Evolutionary conservation across 495 filamentous ascomycete species (phyloP), one percentile per base, ranked within the genome.

Genomic region (Trichoderma virens): DNA sequence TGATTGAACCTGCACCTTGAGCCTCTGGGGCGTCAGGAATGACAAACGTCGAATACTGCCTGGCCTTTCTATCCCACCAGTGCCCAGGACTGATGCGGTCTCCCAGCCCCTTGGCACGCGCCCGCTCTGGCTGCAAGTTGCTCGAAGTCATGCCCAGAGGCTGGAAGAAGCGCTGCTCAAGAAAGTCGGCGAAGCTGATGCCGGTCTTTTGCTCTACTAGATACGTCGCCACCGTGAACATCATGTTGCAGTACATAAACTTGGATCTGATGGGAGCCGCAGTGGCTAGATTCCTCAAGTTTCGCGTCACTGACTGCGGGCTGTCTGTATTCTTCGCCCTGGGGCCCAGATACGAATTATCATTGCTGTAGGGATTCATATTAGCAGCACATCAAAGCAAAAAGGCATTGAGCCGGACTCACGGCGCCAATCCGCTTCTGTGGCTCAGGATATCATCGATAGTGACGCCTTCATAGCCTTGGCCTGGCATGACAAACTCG

Each of bases 401-500:
- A 9, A 20, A 47, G 6, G 9, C 43, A 47, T 20, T 2, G 2
- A 25, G 18, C 18, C 18, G 16, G 39, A 47, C 43, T 47, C 0
- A 47, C 43, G 43, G n/a, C 18, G 43, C 43, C 43, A 47, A 20
- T 7, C 43, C 43, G 43, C 18, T 47, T 23, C 18, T 47, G 18
- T 47, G 18, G 18, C 43, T 47, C 18, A 47, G 20, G 9, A 47
- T 47, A 20, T 47, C 43, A 16, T 84, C 79, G 43, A 83, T 68
- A 5, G 80, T 84, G 38, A 78, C 70, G 51, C 75, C 73, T 5
- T 67, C 64, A 2, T 73, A 70, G 34, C 74, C 75, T 7, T 71
- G 67, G 28, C 79, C 73, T 0, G 73, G 67, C 16, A 87, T 71
- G 43, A 80, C 76, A 62, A 87, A 87, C 60, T 85, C 82, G 1